phyloP scores from a whole-genome alignment of 2,329 filamentous ascomycete genomes.

The Ophiocordyceps polyrhachis-furcata region DNA sequence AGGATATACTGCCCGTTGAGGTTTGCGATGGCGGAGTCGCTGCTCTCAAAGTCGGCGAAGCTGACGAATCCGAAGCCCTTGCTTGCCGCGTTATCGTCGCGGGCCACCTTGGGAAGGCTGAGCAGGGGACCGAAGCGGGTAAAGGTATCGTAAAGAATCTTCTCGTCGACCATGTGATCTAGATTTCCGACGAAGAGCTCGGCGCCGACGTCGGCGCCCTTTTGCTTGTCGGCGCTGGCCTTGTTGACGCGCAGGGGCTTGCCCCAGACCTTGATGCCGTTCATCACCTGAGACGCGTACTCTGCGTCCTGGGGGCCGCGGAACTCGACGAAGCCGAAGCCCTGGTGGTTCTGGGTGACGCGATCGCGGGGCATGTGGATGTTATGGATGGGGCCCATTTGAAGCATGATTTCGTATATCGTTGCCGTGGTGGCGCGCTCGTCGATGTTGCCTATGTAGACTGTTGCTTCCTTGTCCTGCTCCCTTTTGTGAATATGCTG shows the following conservation, averaged over 20 bases:
- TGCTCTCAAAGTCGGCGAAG: conserved; percentile 82
- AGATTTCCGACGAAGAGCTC: conserved; percentile 96
- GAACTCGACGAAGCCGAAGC: conserved; percentile 98
- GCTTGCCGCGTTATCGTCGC: conserved; percentile 71
- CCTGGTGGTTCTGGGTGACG: conserved; percentile 90
- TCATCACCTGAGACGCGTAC: conserved; percentile 93
- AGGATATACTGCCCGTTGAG: conserved; percentile 95
- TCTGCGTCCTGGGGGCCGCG: conserved; percentile 89
- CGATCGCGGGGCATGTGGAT: conserved; percentile 97
- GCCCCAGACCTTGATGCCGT: conserved; percentile 79
- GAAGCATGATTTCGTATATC: conserved; percentile 95
- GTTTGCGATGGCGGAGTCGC: conserved; percentile 75
- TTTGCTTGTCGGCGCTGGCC: conserved; percentile 78
- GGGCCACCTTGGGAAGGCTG: conserved; percentile 72
- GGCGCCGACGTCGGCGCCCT: conserved; percentile 80
- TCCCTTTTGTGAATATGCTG: conserved; percentile 44
- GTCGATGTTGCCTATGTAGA: conserved; percentile 97
- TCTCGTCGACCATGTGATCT: conserved; percentile 86
- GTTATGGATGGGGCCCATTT: conserved; percentile 92
- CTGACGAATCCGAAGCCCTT: conserved; percentile 96
- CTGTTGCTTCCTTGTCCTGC: conserved; percentile 94
- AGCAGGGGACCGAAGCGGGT: conserved; percentile 77
- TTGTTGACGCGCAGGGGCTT: conserved; percentile 97
- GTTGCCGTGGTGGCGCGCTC: conserved; percentile 82
- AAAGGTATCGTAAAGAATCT: conserved; percentile 87